phyloP scores from a whole-genome alignment of 2,329 filamentous ascomycete species.

The Ophiostoma quercus region DNA sequence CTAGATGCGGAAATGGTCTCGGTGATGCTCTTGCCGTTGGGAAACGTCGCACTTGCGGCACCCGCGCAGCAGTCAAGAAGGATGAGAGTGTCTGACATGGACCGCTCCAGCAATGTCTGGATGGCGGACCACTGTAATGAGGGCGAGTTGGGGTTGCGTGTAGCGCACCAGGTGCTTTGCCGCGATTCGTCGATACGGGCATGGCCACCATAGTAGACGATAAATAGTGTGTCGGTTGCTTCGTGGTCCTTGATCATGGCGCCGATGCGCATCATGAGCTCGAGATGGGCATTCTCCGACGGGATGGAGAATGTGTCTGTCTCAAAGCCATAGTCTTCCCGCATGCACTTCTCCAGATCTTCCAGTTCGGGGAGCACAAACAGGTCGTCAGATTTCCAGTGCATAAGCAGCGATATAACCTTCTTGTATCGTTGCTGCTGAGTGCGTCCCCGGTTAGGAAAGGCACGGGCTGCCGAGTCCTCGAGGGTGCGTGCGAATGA shows the following conservation, averaged over 20 bases:
- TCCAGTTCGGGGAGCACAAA: slow-evolving; percentile 55
- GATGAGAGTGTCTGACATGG: slow-evolving; percentile 53
- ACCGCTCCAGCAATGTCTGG: slow-evolving; percentile 54
- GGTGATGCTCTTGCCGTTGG: slow-evolving; percentile 54
- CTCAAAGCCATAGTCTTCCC: slow-evolving; percentile 51
- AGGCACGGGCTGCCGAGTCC: slow-evolving; percentile 52
- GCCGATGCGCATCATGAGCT: slow-evolving; percentile 53
- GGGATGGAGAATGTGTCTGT: slow-evolving; percentile 56
- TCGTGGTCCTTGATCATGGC: slow-evolving; percentile 53
- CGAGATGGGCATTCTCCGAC: slow-evolving; percentile 53
- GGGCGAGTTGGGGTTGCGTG: slow-evolving; percentile 47
- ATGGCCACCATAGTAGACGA: slow-evolving; percentile 57
- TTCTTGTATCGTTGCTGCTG: slow-evolving; percentile 51
- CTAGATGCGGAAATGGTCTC: slow-evolving; percentile 59
- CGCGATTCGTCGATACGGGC: slow-evolving; percentile 55
- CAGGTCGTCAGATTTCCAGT: slow-evolving; percentile 55
- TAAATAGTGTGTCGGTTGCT: slow-evolving; percentile 50
- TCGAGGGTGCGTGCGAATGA: slow-evolving; percentile 52
- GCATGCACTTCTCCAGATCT: slow-evolving; percentile 50
- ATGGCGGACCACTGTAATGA: slow-evolving; percentile 59
- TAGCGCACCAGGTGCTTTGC: slow-evolving; percentile 58
- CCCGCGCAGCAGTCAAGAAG: slow-evolving; percentile 56
- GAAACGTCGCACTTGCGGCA: slow-evolving; percentile 55
- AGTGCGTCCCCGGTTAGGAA: slow-evolving; percentile 50
- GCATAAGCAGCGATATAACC: slow-evolving; percentile 50